A percentile compares a stretch with the other conserved stretches of the same genome.
Conservation (phyloP, 2,329 filamentous ascomycete genomes). For the Alternaria atra region DNA sequence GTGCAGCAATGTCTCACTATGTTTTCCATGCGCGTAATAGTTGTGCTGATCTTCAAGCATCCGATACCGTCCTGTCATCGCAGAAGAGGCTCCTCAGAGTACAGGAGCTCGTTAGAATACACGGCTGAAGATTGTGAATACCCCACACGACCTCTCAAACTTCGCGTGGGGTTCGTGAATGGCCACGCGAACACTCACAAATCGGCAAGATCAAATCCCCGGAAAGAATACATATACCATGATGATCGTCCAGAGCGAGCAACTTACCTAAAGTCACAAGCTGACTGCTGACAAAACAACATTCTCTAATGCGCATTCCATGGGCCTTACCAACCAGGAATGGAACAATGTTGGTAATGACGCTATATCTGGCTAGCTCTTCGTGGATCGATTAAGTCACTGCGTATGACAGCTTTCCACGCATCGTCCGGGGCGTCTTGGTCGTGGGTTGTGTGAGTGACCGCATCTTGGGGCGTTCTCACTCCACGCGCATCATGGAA, state of each 20-base stretch:
- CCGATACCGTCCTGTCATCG: conserved; percentile 33
- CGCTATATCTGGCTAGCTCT: too few species aligned
- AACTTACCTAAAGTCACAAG: not conserved
- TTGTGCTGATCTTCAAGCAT: conserved; percentile 40
- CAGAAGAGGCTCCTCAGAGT: conserved; percentile 40
- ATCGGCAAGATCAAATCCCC: not conserved
- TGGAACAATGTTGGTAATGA: not conserved
- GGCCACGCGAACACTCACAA: not conserved
- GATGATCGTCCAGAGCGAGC: not conserved
- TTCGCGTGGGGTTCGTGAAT: not conserved
- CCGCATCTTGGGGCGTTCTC: not conserved
- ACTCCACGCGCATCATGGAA: not conserved
- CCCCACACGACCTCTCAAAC: not conserved
- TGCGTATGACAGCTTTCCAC: not conserved
- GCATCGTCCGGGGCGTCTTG: not conserved
- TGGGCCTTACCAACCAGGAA: not conserved
- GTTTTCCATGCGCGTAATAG: conserved; percentile 33
- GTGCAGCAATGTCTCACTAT: conserved; percentile 41
- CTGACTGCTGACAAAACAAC: not conserved
- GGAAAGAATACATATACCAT: not conserved
- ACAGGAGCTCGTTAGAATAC: conserved; percentile 36
- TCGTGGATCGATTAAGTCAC: not conserved
- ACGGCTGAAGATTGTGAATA: not conserved
- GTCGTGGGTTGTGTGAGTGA: not conserved
- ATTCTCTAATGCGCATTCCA: not conserved